Conservation (phyloP, 2,329 filamentous ascomycete genomes). For the Metarhizium rileyi region DNA sequence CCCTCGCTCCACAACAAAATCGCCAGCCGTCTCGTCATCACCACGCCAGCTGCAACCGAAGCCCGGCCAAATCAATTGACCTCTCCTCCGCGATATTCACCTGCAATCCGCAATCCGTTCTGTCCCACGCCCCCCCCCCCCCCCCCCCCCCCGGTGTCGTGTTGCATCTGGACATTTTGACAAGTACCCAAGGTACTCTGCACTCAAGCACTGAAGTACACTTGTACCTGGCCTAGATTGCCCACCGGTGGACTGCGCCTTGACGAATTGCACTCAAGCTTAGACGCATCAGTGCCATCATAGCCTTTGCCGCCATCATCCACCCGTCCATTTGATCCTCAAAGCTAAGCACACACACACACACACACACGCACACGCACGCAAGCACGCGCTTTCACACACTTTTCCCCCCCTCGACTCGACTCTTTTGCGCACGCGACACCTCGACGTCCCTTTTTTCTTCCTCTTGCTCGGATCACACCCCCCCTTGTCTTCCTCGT, state of each 20-base stretch:
- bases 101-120: neutral
- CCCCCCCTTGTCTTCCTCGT: constrained; percentile 3
- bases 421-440: neutral
- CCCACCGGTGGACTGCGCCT: constrained; percentile 3
- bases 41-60: neutral
- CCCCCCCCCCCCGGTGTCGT: no score
- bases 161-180: no score
- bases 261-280: constrained; percentile 3
- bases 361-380: no score
- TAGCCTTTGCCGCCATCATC: constrained; percentile 2
- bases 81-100: neutral
- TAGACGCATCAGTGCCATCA: constrained; percentile 5
- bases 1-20: constrained; percentile 1
- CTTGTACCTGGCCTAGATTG: constrained; percentile 3
- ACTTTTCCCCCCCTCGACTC: neutral
- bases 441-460: neutral
- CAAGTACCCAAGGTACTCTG: neutral
- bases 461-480: constrained; percentile 4
- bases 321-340: neutral
- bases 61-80: neutral
- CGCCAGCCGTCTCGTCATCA: constrained; percentile 1
- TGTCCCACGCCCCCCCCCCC: neutral
- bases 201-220: neutral
- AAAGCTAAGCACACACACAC: no score
- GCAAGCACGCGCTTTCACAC: neutral